Percentiles rank a stretch among this genome's conserved stretches.
Conservation (phyloP, 2,329 filamentous ascomycete species). For the Raffaelea ambrosiae region DNA sequence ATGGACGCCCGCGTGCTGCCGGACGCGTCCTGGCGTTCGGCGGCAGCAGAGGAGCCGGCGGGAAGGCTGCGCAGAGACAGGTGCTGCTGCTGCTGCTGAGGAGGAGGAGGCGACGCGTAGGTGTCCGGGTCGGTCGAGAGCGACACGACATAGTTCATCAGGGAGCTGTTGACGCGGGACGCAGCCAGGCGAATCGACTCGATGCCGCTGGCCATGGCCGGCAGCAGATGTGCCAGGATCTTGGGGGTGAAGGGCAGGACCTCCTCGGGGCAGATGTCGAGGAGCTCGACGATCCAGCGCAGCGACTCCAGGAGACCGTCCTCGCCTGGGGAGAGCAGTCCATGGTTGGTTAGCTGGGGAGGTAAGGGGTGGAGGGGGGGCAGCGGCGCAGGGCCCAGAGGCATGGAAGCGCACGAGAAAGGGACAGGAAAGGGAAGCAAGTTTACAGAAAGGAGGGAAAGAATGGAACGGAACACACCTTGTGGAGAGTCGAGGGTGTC, state of each 20-base stretch:
- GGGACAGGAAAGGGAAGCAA: too few relatives aligned
- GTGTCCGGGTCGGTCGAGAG: constrained; percentile 62
- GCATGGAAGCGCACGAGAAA: too few relatives aligned
- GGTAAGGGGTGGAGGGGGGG: too few relatives aligned
- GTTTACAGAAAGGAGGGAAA: too few relatives aligned
- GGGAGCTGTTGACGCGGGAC: constrained; percentile 76
- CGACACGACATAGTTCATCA: constrained; percentile 92
- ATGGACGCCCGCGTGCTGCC: not conserved
- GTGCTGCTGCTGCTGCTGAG: constrained; percentile 15
- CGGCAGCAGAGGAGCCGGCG: constrained; percentile 30
- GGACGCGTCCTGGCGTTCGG: not conserved
- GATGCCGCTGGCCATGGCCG: constrained; percentile 85
- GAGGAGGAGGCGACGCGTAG: constrained; percentile 16
- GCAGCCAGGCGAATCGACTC: constrained; percentile 85
- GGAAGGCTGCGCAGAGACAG: constrained; percentile 9
- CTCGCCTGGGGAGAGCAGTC: too few relatives aligned
- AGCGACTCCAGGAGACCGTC: constrained; percentile 86
- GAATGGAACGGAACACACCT: too few relatives aligned
- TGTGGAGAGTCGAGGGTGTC: constrained; percentile 76
- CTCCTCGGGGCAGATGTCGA: constrained; percentile 95
- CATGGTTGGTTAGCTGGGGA: too few relatives aligned
- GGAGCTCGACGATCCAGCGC: constrained; percentile 91
- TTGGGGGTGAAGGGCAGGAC: constrained; percentile 91
- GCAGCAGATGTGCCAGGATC: constrained; percentile 82
- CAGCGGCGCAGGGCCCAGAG: too few relatives aligned